Evolutionary conservation across 129 eudicot species (phyloP).

Genomic region (Gnaphalium uliginosum): DNA sequence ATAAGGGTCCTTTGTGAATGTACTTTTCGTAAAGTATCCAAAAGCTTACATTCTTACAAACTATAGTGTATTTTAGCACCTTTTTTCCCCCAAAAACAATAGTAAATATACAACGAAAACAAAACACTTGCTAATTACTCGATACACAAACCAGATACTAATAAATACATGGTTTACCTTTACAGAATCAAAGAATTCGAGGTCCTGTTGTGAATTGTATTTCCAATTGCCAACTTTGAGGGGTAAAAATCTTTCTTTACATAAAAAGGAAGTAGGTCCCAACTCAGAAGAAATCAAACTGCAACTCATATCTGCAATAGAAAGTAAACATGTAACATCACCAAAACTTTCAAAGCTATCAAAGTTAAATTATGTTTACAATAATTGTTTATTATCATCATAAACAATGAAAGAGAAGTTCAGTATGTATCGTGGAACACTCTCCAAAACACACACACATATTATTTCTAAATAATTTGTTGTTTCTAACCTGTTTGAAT

Average conservation of each 20-base stretch:
- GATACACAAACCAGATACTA: not conserved
- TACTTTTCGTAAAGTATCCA: not conserved
- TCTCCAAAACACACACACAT: not conserved
- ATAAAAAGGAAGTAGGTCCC: slow-evolving; percentile 30
- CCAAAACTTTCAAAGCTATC: no score
- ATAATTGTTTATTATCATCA: no score
- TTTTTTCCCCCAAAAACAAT: no score
- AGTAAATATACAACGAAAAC: no score
- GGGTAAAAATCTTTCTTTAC: slow-evolving; percentile 25
- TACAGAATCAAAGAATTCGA: not conserved
- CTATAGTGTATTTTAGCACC: slow-evolving; percentile 5
- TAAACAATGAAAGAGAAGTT: no score
- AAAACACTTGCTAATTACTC: not conserved
- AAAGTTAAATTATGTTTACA: no score
- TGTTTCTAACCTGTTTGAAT: not conserved
- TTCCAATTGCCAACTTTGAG: slow-evolving; percentile 39
- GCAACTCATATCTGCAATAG: slow-evolving; percentile 51
- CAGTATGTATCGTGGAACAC: not conserved
- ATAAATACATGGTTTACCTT: not conserved
- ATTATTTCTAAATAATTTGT: not conserved
- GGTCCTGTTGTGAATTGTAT: slow-evolving; percentile 24
- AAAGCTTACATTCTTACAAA: not conserved
- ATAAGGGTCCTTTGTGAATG: not conserved
- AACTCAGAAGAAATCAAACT: slow-evolving; percentile 42
- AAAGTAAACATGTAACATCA: slow-evolving; percentile 18